phyloP scores from a whole-genome alignment of 495 filamentous ascomycete species.

The Aspergillus funiculosus region DNA sequence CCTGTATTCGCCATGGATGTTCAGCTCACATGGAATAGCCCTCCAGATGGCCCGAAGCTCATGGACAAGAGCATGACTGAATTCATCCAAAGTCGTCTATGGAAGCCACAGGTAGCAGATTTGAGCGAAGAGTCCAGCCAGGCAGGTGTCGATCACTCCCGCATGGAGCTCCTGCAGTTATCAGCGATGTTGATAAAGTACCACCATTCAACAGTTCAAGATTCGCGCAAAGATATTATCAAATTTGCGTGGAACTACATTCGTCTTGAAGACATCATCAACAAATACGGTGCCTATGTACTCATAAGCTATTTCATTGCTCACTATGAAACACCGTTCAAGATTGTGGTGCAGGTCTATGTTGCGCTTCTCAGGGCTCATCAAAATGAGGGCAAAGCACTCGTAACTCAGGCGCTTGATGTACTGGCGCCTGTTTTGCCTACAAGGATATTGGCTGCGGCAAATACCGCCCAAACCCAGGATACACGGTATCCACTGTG shows the following conservation, averaged over 20 bases:
- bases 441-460: constrained; percentile 47
- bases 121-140: constrained; percentile 78
- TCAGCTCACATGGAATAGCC: constrained; percentile 51
- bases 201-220: constrained; percentile 73
- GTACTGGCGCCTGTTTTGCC: constrained; percentile 88
- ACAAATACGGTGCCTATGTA: constrained; percentile 97
- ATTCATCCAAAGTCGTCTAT: constrained; percentile 85
- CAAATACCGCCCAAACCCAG: constrained; percentile 29
- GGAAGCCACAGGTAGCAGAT: constrained; percentile 82
- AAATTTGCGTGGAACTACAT: constrained; percentile 99
- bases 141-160: constrained; percentile 86
- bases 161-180: constrained; percentile 92
- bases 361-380: constrained; percentile 84
- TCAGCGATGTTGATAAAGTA: constrained; percentile 94
- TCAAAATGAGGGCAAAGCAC: constrained; percentile 85
- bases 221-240: constrained; percentile 95
- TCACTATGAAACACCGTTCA: constrained; percentile 90
- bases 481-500: constrained; percentile 68
- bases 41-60: constrained; percentile 59
- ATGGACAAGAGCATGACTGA: constrained; percentile 88
- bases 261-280: constrained; percentile 94
- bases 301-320: constrained; percentile 97
- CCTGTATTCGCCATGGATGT: constrained; percentile 97
- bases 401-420: constrained; percentile 92
- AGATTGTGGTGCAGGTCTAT: constrained; percentile 94